A percentile compares a stretch with the other conserved stretches of the same genome.
These are phyloP conservation scores for Tetradesmus lagerheimii DNA, from an alignment of 139 green algal species.

Conservation along the genomic window DNA sequence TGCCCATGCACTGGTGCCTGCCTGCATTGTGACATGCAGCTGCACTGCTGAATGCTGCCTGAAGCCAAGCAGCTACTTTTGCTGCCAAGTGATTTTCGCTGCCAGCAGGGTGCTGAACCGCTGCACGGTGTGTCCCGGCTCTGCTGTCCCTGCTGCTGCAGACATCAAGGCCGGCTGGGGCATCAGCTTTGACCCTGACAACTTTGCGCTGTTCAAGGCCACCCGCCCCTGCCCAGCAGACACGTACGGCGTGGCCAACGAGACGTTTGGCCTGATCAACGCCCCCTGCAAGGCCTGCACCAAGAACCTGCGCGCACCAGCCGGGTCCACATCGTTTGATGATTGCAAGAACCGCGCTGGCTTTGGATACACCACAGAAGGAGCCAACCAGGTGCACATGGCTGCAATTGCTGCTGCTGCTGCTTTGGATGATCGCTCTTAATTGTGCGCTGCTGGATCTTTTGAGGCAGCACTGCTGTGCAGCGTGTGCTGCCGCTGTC, in stretches of 20 bases:
- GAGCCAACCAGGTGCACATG: neutral
- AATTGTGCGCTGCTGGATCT: no score
- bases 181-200: neutral
- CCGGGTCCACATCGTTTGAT: neutral
- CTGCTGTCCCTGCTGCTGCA: neutral
- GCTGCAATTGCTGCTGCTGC: neutral
- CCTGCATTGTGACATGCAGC: no score
- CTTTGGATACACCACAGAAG: neutral
- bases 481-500: no score
- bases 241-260: neutral
- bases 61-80: no score
- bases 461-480: no score
- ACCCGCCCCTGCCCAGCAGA: neutral
- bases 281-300: neutral
- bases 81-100: no score
- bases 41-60: no score
- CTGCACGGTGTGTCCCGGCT: no score
- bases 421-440: neutral
- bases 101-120: no score
- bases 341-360: slow-evolving; percentile 17
- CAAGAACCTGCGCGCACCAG: neutral
- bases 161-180: slow-evolving; percentile 12
- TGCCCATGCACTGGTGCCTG: no score
- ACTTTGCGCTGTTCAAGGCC: neutral
- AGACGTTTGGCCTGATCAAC: neutral